phyloP scores from a whole-genome alignment of 2,329 filamentous ascomycete species.

The Phyllosticta paracitricarpa region DNA sequence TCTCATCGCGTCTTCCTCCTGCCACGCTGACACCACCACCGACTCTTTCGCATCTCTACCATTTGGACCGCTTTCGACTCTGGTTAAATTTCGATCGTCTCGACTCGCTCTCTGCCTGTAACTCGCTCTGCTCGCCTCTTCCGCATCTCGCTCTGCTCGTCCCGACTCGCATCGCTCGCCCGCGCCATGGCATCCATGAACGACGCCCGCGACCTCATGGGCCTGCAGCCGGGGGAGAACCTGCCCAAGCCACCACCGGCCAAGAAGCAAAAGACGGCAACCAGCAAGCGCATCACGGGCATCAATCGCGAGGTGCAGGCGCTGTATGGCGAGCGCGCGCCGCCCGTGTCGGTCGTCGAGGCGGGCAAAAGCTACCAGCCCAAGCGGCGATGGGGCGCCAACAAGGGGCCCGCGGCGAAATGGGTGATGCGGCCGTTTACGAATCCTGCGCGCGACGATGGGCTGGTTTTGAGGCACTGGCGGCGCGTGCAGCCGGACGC shows the following conservation, averaged over 20 bases:
- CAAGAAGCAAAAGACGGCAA: conserved; percentile 11
- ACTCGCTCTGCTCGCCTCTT: neutral
- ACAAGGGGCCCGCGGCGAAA: conserved; percentile 29
- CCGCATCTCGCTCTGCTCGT: neutral
- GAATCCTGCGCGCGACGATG: conserved; percentile 67
- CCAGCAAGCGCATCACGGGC: conserved; percentile 16
- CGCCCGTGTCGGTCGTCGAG: conserved; percentile 31
- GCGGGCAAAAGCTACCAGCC: conserved; percentile 30
- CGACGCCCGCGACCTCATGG: conserved; percentile 15
- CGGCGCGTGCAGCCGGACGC: conserved; percentile 44
- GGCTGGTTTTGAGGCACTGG: conserved; percentile 71
- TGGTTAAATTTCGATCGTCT: too few species aligned
- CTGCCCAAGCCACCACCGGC: conserved; percentile 5
- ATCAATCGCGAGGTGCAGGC: conserved; percentile 32
- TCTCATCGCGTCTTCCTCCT: too few species aligned
- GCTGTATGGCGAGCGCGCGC: conserved; percentile 30
- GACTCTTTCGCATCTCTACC: too few species aligned
- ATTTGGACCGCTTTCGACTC: too few species aligned
- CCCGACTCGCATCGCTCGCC: neutral
- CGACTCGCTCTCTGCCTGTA: too few species aligned
- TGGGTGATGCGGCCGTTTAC: conserved; percentile 48
- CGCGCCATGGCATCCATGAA: conserved; percentile 14
- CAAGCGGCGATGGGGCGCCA: conserved; percentile 22
- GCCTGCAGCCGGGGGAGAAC: conserved; percentile 9
- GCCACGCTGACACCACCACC: too few species aligned